A percentile compares a stretch with the other conserved stretches of the same genome.
These are phyloP conservation scores for Euphrasia arctica DNA, from an alignment of 305 asterid genomes.

Conservation along the genomic window DNA sequence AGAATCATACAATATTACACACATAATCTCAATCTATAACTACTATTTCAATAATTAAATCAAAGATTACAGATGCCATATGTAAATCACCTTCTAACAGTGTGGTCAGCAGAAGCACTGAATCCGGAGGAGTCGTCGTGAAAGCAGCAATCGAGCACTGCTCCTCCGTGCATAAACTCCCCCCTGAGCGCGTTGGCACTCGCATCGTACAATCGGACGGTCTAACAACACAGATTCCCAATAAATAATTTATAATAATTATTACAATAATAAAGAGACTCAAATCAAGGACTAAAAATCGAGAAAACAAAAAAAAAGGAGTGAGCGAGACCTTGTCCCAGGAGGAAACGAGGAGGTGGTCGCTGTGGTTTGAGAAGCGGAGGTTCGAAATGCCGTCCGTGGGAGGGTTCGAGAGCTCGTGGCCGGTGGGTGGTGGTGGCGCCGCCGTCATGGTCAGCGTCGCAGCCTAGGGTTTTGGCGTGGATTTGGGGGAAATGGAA, in stretches of 20 bases:
- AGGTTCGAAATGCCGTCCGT: slow-evolving; percentile 86
- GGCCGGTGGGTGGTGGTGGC: slow-evolving; percentile 53
- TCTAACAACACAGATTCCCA: slow-evolving; percentile 35
- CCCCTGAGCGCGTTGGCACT: slow-evolving; percentile 75
- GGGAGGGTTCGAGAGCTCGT: slow-evolving; percentile 73
- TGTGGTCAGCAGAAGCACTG: slow-evolving; percentile 74
- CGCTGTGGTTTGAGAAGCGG: slow-evolving; percentile 91
- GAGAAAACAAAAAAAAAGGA: neutral
- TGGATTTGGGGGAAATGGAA: slow-evolving; percentile 15
- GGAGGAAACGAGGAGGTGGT: slow-evolving; percentile 87
- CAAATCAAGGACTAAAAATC: neutral
- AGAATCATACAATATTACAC: neutral
- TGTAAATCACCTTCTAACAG: slow-evolving; percentile 65
- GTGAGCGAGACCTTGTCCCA: slow-evolving; percentile 74
- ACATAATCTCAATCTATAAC: neutral
- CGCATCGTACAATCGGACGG: slow-evolving; percentile 87
- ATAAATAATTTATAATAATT: neutral
- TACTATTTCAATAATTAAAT: neutral
- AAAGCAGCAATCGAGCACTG: slow-evolving; percentile 92
- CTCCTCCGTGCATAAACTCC: slow-evolving; percentile 84
- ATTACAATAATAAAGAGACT: slow-evolving; percentile 3
- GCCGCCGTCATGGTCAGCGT: slow-evolving; percentile 62
- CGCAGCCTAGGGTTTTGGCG: slow-evolving; percentile 25
- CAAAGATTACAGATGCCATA: neutral
- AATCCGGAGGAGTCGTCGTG: slow-evolving; percentile 97